Percentiles rank a stretch among this genome's conserved stretches.
Conservation (phyloP, 306 rosid genomes). For the Glycine soja region DNA sequence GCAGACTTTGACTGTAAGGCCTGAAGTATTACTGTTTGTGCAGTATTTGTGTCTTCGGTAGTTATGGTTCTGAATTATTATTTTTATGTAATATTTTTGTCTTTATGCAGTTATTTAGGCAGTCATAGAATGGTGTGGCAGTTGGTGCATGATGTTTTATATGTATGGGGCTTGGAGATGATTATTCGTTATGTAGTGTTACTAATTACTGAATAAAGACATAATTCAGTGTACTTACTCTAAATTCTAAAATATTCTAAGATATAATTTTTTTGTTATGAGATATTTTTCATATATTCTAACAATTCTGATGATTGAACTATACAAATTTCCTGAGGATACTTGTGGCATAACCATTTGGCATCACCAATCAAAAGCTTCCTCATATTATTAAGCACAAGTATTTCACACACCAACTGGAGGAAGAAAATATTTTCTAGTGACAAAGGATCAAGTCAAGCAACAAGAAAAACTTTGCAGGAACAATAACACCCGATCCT, state of each 20-base stretch:
- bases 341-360: slow-evolving; percentile 38
- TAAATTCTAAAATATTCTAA: not conserved
- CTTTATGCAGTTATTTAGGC: too few species aligned
- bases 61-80: too few species aligned
- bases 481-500: too few species aligned
- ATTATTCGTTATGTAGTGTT: too few species aligned
- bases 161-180: too few species aligned
- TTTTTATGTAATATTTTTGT: too few species aligned
- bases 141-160: too few species aligned
- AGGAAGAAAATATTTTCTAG: slow-evolving; percentile 35
- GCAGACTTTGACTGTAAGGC: too few species aligned
- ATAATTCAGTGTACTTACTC: not conserved
- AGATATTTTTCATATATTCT: not conserved
- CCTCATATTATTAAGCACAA: not conserved
- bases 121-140: too few species aligned
- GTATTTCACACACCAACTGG: not conserved
- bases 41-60: too few species aligned
- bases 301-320: not conserved
- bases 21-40: too few species aligned
- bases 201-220: not conserved
- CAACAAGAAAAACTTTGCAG: not conserved
- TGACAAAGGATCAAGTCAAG: slow-evolving; percentile 32
- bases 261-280: not conserved
- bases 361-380: slow-evolving; percentile 21
- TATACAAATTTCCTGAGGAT: slow-evolving; percentile 15